A percentile compares a stretch with the other conserved stretches of the same genome.
Evolutionary conservation across 441 rosid species (phyloP).

Genomic region (Flueggea neowawraea): DNA sequence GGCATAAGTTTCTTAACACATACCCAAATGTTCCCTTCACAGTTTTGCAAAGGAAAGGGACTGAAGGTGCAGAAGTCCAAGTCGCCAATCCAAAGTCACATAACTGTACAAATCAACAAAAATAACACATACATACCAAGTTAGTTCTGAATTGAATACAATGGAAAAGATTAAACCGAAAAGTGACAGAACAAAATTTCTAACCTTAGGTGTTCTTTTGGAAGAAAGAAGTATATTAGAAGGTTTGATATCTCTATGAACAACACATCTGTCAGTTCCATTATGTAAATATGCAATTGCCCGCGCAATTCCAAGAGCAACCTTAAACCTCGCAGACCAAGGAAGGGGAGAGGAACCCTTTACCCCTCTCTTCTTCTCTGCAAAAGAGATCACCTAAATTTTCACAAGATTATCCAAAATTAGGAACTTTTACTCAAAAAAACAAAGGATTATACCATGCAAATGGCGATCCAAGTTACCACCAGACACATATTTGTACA

Average conservation of each 20-base stretch:
- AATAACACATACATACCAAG: background rate
- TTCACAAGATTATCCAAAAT: background rate
- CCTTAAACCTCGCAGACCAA: conserved; percentile 87
- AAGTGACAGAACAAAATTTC: background rate
- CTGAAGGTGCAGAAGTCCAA: conserved; percentile 96
- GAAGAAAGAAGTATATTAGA: conserved; percentile 97
- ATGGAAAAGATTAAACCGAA: background rate
- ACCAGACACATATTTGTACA: conserved; percentile 92
- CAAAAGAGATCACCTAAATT: conserved; percentile 17
- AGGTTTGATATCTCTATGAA: conserved; percentile 97
- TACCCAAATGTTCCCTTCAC: conserved; percentile 99
- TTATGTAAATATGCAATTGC: conserved; percentile 84
- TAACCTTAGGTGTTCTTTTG: conserved; percentile 83
- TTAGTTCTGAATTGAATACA: no score
- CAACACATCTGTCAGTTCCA: conserved; percentile 95
- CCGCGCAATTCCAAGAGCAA: conserved; percentile 82
- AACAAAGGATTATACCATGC: conserved; percentile 53
- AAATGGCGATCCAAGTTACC: conserved; percentile 93
- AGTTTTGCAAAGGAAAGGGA: conserved; percentile 96
- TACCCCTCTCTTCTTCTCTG: conserved; percentile 71
- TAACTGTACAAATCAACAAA: conserved; percentile 44
- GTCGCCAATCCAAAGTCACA: conserved; percentile 99
- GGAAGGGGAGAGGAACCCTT: conserved; percentile 50
- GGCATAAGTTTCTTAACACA: conserved; percentile 5
- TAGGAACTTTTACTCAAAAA: conserved; percentile 4